Evolutionary conservation across 768 basidiomycete genomes (phyloP).

Genomic region (Collybia nuda): DNA sequence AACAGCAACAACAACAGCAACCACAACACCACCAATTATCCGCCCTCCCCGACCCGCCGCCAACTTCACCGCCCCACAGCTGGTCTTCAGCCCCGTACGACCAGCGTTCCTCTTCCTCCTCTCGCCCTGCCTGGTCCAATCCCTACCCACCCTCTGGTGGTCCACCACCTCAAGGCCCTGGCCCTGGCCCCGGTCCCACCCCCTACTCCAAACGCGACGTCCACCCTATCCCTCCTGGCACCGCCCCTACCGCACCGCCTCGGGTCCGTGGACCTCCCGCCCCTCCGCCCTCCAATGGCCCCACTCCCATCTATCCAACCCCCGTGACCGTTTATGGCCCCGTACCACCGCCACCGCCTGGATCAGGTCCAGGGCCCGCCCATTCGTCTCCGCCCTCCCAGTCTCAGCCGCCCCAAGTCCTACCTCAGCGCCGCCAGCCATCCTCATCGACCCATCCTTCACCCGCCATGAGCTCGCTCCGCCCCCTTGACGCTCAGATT

Average conservation of each 20-base stretch:
- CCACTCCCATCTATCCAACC: slow-evolving; percentile 3
- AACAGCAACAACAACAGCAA: not conserved
- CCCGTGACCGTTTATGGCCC: slow-evolving; percentile 6
- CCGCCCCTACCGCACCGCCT: slow-evolving; percentile 1
- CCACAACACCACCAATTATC: slow-evolving; percentile 1
- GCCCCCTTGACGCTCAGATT: slow-evolving; percentile 21
- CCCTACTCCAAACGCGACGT: not conserved
- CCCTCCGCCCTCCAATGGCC: not conserved
- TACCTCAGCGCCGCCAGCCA: slow-evolving; percentile 9
- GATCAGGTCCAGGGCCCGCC: not conserved
- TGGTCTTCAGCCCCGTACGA: not conserved
- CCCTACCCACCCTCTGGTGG: slow-evolving; percentile 13
- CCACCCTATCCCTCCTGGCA: slow-evolving; percentile 1
- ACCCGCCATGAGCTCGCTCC: slow-evolving; percentile 20
- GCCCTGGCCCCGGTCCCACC: not conserved
- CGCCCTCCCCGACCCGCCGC: not conserved
- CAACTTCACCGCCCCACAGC: not conserved
- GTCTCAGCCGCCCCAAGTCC: slow-evolving; percentile 5
- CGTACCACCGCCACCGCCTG: slow-evolving; percentile 7
- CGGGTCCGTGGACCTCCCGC: not conserved
- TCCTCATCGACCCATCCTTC: slow-evolving; percentile 8
- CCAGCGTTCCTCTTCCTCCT: slow-evolving; percentile 2
- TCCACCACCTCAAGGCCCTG: not conserved
- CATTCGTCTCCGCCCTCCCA: not conserved
- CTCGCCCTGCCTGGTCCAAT: slow-evolving; percentile 2